These are phyloP conservation scores for Delphinella strobiligena DNA, from an alignment of 2,329 filamentous ascomycete genomes.

Conservation along the genomic window DNA sequence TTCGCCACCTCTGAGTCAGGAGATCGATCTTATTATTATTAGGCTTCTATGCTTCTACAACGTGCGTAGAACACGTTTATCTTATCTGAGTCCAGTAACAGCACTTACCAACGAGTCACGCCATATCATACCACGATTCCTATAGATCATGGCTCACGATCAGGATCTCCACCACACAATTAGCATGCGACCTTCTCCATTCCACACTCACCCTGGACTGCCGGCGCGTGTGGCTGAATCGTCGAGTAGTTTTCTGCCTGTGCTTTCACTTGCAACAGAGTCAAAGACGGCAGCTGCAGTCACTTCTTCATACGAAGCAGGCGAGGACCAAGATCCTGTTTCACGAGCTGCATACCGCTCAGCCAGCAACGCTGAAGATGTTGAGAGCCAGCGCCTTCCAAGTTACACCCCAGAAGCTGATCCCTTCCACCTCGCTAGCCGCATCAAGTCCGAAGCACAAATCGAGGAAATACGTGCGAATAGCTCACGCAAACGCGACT, in stretches of 20 bases:
- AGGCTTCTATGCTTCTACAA: too few species aligned
- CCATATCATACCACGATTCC: not conserved
- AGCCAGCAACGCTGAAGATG: slow-evolving; percentile 22
- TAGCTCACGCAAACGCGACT: slow-evolving; percentile 61
- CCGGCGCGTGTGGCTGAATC: slow-evolving; percentile 14
- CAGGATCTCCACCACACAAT: slow-evolving; percentile 37
- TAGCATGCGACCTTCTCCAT: slow-evolving; percentile 34
- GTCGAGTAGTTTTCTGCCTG: slow-evolving; percentile 12
- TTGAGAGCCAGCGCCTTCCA: slow-evolving; percentile 41
- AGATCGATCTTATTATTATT: too few species aligned
- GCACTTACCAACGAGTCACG: not conserved
- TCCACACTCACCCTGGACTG: slow-evolving; percentile 22
- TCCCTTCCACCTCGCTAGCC: slow-evolving; percentile 66
- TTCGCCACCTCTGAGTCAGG: too few species aligned
- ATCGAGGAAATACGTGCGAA: slow-evolving; percentile 68
- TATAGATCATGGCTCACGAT: slow-evolving; percentile 24
- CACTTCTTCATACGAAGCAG: slow-evolving; percentile 29
- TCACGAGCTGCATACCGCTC: slow-evolving; percentile 22
- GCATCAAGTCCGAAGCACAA: slow-evolving; percentile 66
- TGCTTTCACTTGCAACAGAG: slow-evolving; percentile 17
- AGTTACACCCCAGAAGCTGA: slow-evolving; percentile 56
- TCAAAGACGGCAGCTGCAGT: slow-evolving; percentile 19
- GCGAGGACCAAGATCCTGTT: slow-evolving; percentile 22
- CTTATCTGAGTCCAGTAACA: too few species aligned
- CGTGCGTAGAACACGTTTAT: too few species aligned